phyloP scores from a whole-genome alignment of 1,139 yeast genomes.

The Protomyces arabidopsidicola region DNA sequence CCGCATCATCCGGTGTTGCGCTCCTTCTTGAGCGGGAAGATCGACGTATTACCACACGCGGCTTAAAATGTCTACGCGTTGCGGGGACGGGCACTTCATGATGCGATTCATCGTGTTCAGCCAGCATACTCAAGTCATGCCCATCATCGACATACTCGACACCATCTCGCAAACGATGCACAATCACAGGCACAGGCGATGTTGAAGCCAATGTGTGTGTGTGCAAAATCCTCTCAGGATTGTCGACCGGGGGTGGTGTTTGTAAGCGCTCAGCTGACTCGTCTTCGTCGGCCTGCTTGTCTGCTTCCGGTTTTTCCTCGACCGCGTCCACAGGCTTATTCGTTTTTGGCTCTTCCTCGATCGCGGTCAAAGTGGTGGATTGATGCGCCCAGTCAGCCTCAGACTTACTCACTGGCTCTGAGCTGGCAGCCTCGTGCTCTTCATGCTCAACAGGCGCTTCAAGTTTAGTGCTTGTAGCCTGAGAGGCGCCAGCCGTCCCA shows the following conservation, averaged over 20 bases:
- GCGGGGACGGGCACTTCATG: neutral
- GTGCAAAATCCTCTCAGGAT: neutral
- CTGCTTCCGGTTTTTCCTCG: neutral
- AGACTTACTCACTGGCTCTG: no score
- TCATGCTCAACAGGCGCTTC: no score
- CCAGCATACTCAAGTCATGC: neutral
- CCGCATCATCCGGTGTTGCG: neutral
- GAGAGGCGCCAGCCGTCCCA: no score
- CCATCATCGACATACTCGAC: slow-evolving; percentile 14
- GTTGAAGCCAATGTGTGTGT: neutral
- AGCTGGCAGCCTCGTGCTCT: no score
- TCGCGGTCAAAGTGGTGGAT: no score
- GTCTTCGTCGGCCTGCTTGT: neutral
- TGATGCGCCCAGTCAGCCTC: no score
- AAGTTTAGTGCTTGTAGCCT: no score
- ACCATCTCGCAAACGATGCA: slow-evolving; percentile 13
- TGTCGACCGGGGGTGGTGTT: neutral
- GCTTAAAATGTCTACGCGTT: no score
- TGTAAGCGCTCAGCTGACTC: neutral
- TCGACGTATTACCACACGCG: neutral
- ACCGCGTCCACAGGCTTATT: no score
- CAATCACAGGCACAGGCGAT: neutral
- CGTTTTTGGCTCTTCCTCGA: no score
- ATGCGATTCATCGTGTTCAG: neutral
- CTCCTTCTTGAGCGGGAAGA: neutral